These are phyloP conservation scores for Phialocephala subalpina DNA, from an alignment of 2,329 filamentous ascomycete genomes.

Conservation along the genomic window DNA sequence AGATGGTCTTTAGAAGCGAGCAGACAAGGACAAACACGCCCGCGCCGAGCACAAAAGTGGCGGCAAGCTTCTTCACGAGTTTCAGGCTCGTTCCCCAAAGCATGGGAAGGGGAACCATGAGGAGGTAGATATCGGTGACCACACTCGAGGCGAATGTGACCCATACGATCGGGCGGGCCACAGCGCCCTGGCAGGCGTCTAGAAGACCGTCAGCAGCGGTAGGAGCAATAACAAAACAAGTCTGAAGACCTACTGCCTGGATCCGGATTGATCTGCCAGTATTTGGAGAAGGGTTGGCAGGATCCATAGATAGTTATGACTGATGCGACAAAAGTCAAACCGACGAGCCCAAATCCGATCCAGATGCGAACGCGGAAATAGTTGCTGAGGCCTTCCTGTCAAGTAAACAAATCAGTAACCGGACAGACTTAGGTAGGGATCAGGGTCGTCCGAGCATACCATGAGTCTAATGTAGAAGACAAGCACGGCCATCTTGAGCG, in stretches of 20 bases:
- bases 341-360: conserved; percentile 58
- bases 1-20: conserved; percentile 60
- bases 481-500: conserved; percentile 62
- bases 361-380: conserved; percentile 50
- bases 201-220: conserved; percentile 45
- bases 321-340: conserved; percentile 56
- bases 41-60: conserved; percentile 62
- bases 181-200: conserved; percentile 51
- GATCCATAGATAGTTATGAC: conserved; percentile 58
- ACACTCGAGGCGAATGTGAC: conserved; percentile 61
- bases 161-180: conserved; percentile 59
- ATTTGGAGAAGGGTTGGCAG: conserved; percentile 58
- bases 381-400: conserved; percentile 44
- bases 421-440: background rate
- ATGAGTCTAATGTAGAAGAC: conserved; percentile 64
- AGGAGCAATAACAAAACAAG: conserved; percentile 12
- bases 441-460: conserved; percentile 32
- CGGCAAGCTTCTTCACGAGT: conserved; percentile 57
- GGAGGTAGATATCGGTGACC: conserved; percentile 65
- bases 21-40: conserved; percentile 63
- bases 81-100: conserved; percentile 60
- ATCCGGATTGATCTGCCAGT: conserved; percentile 67
- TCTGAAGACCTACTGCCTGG: conserved; percentile 56
- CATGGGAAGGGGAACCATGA: conserved; percentile 53
- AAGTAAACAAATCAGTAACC: conserved; percentile 11